Base-by-base conservation (phyloP, 805 yeast genomes). In the Candida arabinofermentans region DNA sequence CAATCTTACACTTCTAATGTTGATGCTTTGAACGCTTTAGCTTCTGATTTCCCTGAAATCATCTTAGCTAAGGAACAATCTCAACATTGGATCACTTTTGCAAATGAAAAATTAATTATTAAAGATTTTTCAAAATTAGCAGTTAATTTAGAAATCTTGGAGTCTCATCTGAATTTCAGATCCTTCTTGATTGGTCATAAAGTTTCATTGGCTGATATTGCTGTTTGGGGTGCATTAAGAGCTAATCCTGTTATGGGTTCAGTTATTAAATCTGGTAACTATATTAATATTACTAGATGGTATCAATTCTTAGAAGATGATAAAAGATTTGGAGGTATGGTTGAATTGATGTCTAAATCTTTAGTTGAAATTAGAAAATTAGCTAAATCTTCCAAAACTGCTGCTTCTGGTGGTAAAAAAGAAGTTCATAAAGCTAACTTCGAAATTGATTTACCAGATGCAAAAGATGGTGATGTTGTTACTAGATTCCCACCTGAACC, bases 401-500 rank as follows among this genome's bases (percentile, higher is more conserved):
- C 63, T 16, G 9, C 19, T 29, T 8, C 32, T 14, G 75, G 74
- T 42, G 86, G 82, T 55, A 83, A 83, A 70, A 89, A 88, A 69
- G 93, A 87, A 66, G 72, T 81, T 40, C 95, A 88, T 74, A 87
- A 88, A 71, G 98, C 99, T 48, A 90, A 85, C 66, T 93, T 85
- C 54, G 97, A 90, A 63, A 93, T 93, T 58, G 93, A 87, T 58
- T 78, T 93, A 52, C 86, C 85, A 45, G 95, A 81, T 62, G 99
- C 99, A 44, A 81, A 77, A 58, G 81, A 84, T 43, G 99, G 99
- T 51, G 72, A 90, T 67, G 99, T 93, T 43, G 98, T 95, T 41
- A 95, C 99, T 41, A 85, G 99, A 71, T 93, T 93, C 81, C 99
- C 96, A 39, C 99, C 99, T 51, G 99, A 93, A 72, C 99, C 99